Evolutionary conservation across 768 basidiomycete genomes (phyloP).

Genomic region (Russula sp.): DNA sequence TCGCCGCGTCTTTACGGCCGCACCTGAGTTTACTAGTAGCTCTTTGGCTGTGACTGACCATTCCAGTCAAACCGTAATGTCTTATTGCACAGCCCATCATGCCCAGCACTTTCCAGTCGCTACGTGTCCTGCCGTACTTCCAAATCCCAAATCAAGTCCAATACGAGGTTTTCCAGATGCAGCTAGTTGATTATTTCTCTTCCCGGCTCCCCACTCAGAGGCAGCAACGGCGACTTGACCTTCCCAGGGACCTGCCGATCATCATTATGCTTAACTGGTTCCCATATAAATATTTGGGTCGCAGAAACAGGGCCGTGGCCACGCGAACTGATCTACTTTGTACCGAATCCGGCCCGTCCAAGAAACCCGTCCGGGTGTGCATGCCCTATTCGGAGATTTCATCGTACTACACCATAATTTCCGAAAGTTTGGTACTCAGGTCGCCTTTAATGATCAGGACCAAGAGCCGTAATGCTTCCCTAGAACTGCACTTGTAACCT

Average conservation of each 20-base stretch:
- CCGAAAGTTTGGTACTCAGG: constrained; percentile 18
- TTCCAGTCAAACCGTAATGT: not conserved
- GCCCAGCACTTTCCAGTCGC: not conserved
- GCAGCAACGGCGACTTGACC: constrained; percentile 7
- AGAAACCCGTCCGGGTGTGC: constrained; percentile 24
- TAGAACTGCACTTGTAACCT: constrained; percentile 13
- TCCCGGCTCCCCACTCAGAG: not conserved
- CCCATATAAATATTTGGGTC: constrained; percentile 11
- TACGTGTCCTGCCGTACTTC: not conserved
- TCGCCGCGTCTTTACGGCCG: too few species aligned
- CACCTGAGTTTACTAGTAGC: too few species aligned
- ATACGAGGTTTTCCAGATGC: too few species aligned
- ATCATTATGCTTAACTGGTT: constrained; percentile 5
- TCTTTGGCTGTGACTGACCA: not conserved
- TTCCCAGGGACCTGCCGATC: constrained; percentile 22
- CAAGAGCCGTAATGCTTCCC: constrained; percentile 8
- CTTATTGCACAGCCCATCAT: not conserved
- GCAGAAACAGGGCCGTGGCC: constrained; percentile 22
- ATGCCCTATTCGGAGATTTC: constrained; percentile 20
- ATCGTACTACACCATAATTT: constrained; percentile 11
- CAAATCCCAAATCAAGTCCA: too few species aligned
- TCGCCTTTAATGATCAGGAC: constrained; percentile 7
- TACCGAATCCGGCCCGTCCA: not conserved
- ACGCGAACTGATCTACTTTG: constrained; percentile 11
- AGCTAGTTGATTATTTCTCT: constrained; percentile 4